Conservation (phyloP, 2,329 filamentous ascomycete genomes). For the Helminthosporium solani region DNA sequence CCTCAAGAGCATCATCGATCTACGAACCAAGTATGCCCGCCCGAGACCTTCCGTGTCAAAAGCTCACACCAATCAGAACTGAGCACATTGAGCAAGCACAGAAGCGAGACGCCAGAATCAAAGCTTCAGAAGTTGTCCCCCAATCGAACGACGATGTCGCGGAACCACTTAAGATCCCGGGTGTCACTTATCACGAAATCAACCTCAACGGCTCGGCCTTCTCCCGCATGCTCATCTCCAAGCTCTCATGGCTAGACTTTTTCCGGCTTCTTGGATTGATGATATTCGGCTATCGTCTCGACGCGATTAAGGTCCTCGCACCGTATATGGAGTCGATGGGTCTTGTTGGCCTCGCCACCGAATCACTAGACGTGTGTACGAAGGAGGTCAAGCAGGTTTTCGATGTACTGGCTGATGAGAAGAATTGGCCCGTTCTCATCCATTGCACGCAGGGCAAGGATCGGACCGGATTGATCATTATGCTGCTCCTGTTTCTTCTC, state of each 20-base stretch:
- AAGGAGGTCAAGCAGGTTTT: constrained; percentile 60
- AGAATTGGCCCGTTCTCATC: constrained; percentile 65
- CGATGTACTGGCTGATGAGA: constrained; percentile 49
- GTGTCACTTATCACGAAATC: constrained; percentile 64
- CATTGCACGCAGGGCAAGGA: constrained; percentile 93
- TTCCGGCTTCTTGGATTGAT: constrained; percentile 64
- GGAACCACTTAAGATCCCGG: constrained; percentile 62
- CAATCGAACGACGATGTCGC: constrained; percentile 54
- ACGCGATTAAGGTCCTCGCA: constrained; percentile 69
- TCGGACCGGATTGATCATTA: constrained; percentile 70
- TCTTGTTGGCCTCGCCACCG: constrained; percentile 67
- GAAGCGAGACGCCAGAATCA: constrained; percentile 56
- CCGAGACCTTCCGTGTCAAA: not conserved
- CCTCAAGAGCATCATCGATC: constrained; percentile 73
- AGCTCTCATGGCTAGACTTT: constrained; percentile 67
- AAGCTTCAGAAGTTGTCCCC: constrained; percentile 46
- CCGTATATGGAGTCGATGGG: constrained; percentile 70
- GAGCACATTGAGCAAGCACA: constrained; percentile 69
- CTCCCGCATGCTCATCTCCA: constrained; percentile 65
- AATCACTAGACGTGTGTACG: constrained; percentile 68
- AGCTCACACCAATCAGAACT: constrained; percentile 52
- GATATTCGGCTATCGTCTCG: constrained; percentile 64
- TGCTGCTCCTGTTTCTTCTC: constrained; percentile 67
- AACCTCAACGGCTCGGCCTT: constrained; percentile 74
- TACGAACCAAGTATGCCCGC: constrained; percentile 66